Conservation (phyloP, 2,329 filamentous ascomycete genomes). For the Talaromyces sp. region DNA sequence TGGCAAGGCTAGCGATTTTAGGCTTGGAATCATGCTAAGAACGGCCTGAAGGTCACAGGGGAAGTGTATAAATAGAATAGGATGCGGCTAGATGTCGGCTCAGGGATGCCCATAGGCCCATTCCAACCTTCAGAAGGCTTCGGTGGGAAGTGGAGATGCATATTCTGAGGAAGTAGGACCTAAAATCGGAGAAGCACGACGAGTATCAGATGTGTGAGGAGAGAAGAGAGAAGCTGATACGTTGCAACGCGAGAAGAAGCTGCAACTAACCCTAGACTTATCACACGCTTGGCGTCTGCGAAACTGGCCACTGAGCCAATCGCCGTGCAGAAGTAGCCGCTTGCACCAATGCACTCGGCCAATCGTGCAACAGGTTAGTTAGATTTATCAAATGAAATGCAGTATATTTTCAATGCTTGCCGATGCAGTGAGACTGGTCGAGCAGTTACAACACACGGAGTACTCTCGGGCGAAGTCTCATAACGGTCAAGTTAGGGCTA, state of each 20-base stretch:
- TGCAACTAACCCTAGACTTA: constrained; percentile 4
- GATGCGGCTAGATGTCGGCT: background rate
- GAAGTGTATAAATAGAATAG: constrained; percentile 1
- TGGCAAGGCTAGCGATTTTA: background rate
- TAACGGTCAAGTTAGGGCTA: too few species aligned
- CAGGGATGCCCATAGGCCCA: background rate
- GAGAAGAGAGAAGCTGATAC: constrained; percentile 3
- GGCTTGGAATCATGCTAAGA: background rate
- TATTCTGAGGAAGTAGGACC: background rate
- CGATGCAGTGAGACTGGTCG: too few species aligned
- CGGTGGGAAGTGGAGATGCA: background rate
- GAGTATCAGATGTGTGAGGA: background rate
- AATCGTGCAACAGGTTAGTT: constrained; percentile 7
- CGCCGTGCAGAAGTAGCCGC: background rate
- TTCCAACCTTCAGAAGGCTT: background rate
- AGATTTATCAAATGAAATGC: background rate
- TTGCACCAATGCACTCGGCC: background rate
- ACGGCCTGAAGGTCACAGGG: background rate
- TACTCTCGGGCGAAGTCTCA: too few species aligned
- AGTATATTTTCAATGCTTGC: too few species aligned
- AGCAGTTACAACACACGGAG: too few species aligned
- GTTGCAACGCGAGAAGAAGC: background rate
- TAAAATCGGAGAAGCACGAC: background rate
- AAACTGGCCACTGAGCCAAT: background rate
- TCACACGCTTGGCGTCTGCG: constrained; percentile 1